Percentiles rank a stretch among this genome's conserved stretches.
Conservation (phyloP, 106 monocot genomes). For the Dactylorhiza incarnata region DNA sequence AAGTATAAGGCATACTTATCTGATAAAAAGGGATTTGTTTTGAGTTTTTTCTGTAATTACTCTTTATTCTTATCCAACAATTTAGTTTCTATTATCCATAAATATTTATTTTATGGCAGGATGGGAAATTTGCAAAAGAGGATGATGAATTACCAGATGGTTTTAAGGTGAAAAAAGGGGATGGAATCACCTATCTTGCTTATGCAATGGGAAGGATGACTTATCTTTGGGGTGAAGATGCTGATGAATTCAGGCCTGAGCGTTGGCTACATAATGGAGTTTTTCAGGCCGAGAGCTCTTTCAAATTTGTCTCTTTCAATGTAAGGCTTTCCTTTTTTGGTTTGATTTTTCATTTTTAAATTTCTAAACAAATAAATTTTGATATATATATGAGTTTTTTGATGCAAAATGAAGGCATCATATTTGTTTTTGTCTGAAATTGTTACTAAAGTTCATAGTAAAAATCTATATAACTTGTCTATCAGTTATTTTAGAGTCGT, state of each 20-base stretch:
- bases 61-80: too few relatives aligned
- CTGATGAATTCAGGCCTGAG: slow-evolving; percentile 35
- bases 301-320: slow-evolving; percentile 33
- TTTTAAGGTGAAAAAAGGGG: slow-evolving; percentile 36
- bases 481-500: too few relatives aligned
- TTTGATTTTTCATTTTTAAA: not conserved
- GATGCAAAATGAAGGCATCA: too few relatives aligned
- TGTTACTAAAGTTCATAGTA: too few relatives aligned
- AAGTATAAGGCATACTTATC: too few relatives aligned
- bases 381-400: too few relatives aligned
- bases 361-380: too few relatives aligned
- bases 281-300: slow-evolving; percentile 30
- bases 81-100: not conserved
- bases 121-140: slow-evolving; percentile 20
- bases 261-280: slow-evolving; percentile 28
- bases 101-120: slow-evolving; percentile 5
- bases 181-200: slow-evolving; percentile 19
- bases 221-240: slow-evolving; percentile 39
- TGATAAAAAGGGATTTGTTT: too few relatives aligned
- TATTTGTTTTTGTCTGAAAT: too few relatives aligned
- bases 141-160: slow-evolving; percentile 41
- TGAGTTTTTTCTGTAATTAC: too few relatives aligned
- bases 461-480: too few relatives aligned
- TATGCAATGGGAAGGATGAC: slow-evolving; percentile 49
- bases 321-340: slow-evolving; percentile 9